Evolutionary conservation across 75 land plant genomes (phyloP), one percentile per base, ranked within the genome.

Genomic region (Selaginella moellendorffii): DNA sequence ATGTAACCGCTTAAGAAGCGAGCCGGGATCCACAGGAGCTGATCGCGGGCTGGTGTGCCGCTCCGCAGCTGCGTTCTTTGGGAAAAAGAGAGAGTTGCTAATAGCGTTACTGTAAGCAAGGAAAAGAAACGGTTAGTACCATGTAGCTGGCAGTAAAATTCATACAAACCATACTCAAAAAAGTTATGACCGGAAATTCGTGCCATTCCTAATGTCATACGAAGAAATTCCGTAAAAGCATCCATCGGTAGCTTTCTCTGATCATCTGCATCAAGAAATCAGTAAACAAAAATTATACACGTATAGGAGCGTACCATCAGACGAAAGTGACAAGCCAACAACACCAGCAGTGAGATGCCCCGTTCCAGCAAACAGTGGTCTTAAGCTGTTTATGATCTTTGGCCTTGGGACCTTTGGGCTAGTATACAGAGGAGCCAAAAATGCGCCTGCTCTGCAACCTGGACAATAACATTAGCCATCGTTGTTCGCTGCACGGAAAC

Each of bases 381-480:
- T 24, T 17, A 26, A 22, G 20, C 23, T 14, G 27, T 51, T 19
- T 31, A 20, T 66, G 20, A 25, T 1, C 14, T 53, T 2, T 18
- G 42, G 5, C 53, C 52, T 18, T 29, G n/a, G 18, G 10, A 19
- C 2, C 26, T 66, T 18, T 27, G 61, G 2, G n/a, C 42, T 23
- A 22, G 1, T 66, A 26, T 31, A 66, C 62, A 66, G 42, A 26
- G 68, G 68, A 12, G 58, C 61, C 26, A 66, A n/a, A 23, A 66
- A 66, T 24, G 64, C 68, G 53, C 68, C 68, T 66, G 68, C 68
- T 66, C 68, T 66, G 68, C 68, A 66, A 66, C 27, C 64, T 54
- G 64, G 18, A 26, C 62, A 18, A n/a, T 23, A 53, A 36, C 46
- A 5, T 36, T 36, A 36, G 46, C 46, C 46, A 36, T 36, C 46